These are phyloP conservation scores for Taxawa tesnikishii DNA, from an alignment of 2,329 filamentous ascomycete genomes.

Conservation along the genomic window DNA sequence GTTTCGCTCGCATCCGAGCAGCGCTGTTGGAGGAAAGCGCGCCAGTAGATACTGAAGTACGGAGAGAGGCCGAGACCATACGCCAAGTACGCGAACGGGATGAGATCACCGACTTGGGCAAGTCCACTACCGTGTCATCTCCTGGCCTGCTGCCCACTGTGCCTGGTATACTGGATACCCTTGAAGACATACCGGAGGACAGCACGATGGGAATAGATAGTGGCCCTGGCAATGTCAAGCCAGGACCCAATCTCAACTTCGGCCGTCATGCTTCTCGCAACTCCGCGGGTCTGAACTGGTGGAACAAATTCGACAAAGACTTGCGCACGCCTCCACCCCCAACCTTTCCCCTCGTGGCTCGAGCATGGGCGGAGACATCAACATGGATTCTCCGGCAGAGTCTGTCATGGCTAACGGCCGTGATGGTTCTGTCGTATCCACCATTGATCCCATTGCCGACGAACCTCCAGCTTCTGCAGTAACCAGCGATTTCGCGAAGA, in stretches of 20 bases:
- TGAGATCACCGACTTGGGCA: conserved; percentile 25
- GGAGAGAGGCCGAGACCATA: conserved; percentile 88
- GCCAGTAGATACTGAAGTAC: conserved; percentile 77
- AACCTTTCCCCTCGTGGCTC: conserved; percentile 28
- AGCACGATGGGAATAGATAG: conserved; percentile 43
- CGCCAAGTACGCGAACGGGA: conserved; percentile 90
- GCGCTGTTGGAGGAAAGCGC: conserved; percentile 79
- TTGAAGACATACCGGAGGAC: conserved; percentile 61
- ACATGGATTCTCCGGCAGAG: conserved; percentile 53
- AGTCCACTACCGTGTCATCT: conserved; percentile 51
- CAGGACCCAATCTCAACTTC: conserved; percentile 51
- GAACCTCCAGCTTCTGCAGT: too few relatives aligned
- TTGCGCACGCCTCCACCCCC: conserved; percentile 51
- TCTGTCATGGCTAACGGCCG: too few relatives aligned
- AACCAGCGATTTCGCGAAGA: too few relatives aligned
- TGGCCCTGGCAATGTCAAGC: conserved; percentile 17
- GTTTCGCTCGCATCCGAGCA: conserved; percentile 84
- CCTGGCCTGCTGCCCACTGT: conserved; percentile 50
- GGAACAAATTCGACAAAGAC: conserved; percentile 66
- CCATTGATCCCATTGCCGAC: too few relatives aligned
- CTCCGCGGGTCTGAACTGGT: conserved; percentile 60
- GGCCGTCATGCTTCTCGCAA: conserved; percentile 62
- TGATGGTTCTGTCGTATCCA: conserved; percentile 20
- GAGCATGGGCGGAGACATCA: conserved; percentile 49
- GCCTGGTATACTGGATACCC: conserved; percentile 41